Conservation (phyloP, 2,329 filamentous ascomycete genomes). For the Clarireedia hainanense region DNA sequence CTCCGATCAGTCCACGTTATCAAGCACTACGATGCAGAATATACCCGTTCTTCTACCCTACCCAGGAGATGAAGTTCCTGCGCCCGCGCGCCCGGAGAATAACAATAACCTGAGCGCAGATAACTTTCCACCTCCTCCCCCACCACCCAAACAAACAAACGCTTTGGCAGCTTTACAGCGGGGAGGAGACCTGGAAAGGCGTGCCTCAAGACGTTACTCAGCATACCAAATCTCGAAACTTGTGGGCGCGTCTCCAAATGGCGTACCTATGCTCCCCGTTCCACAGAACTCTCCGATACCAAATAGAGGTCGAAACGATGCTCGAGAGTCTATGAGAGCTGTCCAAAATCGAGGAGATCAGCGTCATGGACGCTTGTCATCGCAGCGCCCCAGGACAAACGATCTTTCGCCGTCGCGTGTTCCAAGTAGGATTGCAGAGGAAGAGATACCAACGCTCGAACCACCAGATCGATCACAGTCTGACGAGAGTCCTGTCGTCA, state of each 20-base stretch:
- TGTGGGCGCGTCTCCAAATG: conserved; percentile 70
- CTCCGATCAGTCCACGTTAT: conserved; percentile 58
- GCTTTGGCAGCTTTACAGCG: conserved; percentile 86
- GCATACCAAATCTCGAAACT: conserved; percentile 96
- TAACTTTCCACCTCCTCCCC: conserved; percentile 65
- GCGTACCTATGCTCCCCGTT: conserved; percentile 79
- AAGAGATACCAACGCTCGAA: conserved; percentile 27
- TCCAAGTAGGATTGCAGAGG: conserved; percentile 55
- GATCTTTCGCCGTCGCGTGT: conserved; percentile 58
- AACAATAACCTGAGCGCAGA: conserved; percentile 41
- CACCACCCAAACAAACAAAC: conserved; percentile 74
- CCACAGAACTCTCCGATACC: conserved; percentile 76
- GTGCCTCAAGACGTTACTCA: conserved; percentile 88
- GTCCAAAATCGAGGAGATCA: conserved; percentile 53
- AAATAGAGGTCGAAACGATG: conserved; percentile 70
- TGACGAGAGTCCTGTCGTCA: conserved; percentile 26
- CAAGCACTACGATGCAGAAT: conserved; percentile 69
- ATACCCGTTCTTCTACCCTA: conserved; percentile 69
- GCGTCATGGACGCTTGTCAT: conserved; percentile 37
- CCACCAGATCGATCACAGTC: conserved; percentile 30
- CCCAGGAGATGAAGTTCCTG: conserved; percentile 49
- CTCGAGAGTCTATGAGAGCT: conserved; percentile 74
- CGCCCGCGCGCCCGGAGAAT: conserved; percentile 36
- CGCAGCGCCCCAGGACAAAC: conserved; percentile 34
- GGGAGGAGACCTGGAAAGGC: conserved; percentile 83